A percentile compares a stretch with the other conserved stretches of the same genome.
These are phyloP conservation scores for Globisporangium parvum DNA, from an alignment of 352 stramenopile genomes.

Conservation along the genomic window DNA sequence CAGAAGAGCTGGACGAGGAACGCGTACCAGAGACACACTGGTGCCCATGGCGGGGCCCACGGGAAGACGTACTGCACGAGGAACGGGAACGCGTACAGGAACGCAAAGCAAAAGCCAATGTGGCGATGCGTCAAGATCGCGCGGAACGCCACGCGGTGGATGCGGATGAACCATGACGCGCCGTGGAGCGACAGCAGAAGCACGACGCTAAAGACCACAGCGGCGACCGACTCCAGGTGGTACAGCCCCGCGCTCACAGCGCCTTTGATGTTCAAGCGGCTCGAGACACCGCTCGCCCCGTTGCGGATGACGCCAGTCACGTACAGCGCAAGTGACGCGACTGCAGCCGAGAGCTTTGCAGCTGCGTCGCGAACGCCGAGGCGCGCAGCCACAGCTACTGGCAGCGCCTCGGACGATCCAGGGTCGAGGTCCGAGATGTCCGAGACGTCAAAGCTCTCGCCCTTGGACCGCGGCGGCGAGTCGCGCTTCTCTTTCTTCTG, in stretches of 20 bases:
- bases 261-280: slow-evolving; percentile 38
- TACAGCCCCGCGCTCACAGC: slow-evolving; percentile 28
- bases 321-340: not conserved
- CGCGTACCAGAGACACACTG: slow-evolving; percentile 87
- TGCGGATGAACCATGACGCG: slow-evolving; percentile 68
- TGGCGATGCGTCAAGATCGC: slow-evolving; percentile 79
- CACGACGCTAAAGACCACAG: slow-evolving; percentile 60
- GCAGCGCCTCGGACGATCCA: not conserved
- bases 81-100: slow-evolving; percentile 84
- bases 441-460: slow-evolving; percentile 25
- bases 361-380: not conserved
- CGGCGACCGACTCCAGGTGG: slow-evolving; percentile 61
- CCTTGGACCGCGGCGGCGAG: slow-evolving; percentile 28
- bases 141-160: slow-evolving; percentile 78
- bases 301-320: not conserved
- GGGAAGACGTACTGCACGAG: slow-evolving; percentile 85
- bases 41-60: slow-evolving; percentile 83
- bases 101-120: slow-evolving; percentile 84
- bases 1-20: slow-evolving; percentile 88
- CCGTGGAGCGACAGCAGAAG: slow-evolving; percentile 64
- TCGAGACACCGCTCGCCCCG: slow-evolving; percentile 9
- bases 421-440: slow-evolving; percentile 16
- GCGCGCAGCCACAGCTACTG: not conserved
- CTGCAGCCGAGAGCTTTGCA: not conserved
- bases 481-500: slow-evolving; percentile 61